phyloP scores from a whole-genome alignment of 768 basidiomycete genomes.

The Suillus occidentalis region DNA sequence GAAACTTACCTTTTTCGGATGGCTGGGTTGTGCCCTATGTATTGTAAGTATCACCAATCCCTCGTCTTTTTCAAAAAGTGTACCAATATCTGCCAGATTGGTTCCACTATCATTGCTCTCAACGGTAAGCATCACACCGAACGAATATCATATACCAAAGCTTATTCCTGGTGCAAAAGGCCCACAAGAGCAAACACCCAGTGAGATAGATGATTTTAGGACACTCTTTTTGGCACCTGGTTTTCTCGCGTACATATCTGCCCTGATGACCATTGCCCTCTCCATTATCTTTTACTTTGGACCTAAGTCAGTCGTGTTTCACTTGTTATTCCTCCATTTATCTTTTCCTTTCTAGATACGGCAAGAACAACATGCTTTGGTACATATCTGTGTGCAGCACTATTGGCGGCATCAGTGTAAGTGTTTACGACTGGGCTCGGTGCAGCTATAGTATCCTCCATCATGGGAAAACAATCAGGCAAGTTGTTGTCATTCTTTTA shows the following conservation, averaged over 20 bases:
- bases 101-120: constrained; percentile 86
- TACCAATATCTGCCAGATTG: constrained; percentile 47
- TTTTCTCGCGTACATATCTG: constrained; percentile 70
- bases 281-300: constrained; percentile 82
- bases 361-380: constrained; percentile 93
- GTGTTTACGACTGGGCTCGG: constrained; percentile 95
- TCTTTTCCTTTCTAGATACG: constrained; percentile 50
- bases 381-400: constrained; percentile 93
- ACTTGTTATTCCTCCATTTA: constrained; percentile 5
- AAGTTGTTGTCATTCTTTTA: constrained; percentile 18
- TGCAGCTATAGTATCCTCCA: constrained; percentile 81
- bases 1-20: constrained; percentile 95
- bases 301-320: constrained; percentile 53
- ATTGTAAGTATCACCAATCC: constrained; percentile 55
- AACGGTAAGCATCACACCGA: constrained; percentile 54
- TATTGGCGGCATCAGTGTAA: constrained; percentile 94
- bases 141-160: neutral
- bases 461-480: constrained; percentile 76
- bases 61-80: neutral
- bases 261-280: constrained; percentile 63
- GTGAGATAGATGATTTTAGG: constrained; percentile 72
- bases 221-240: constrained; percentile 79
- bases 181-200: constrained; percentile 67
- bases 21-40: constrained; percentile 91
- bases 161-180: constrained; percentile 37